Evolutionary conservation across 352 stramenopile species (phyloP).

Genomic region (Pythium dissimile): DNA sequence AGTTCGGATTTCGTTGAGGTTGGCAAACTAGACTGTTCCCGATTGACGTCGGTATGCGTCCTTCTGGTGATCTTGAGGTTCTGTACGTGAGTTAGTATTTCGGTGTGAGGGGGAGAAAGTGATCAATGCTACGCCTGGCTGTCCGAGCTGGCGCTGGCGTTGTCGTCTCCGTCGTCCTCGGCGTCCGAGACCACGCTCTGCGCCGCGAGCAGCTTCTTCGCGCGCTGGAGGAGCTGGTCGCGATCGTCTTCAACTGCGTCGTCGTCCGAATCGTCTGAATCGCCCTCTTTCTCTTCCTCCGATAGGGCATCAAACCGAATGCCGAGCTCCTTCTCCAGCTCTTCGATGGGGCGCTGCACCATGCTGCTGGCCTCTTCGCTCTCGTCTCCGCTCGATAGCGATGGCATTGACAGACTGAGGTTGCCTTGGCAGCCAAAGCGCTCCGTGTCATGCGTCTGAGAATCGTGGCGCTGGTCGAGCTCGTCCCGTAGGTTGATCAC

Average conservation of each 20-base stretch:
- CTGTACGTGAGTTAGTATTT: too few relatives aligned
- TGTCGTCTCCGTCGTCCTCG: constrained; percentile 16
- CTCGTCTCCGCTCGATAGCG: constrained; percentile 20
- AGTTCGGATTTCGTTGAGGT: too few relatives aligned
- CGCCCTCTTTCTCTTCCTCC: constrained; percentile 52
- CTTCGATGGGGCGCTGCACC: constrained; percentile 65
- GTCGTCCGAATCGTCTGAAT: constrained; percentile 31
- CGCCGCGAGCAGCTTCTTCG: constrained; percentile 22
- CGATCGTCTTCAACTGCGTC: constrained; percentile 28
- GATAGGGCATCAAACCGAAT: constrained; percentile 63
- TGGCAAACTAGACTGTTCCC: too few relatives aligned
- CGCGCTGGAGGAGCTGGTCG: constrained; percentile 14
- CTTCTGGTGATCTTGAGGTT: too few relatives aligned
- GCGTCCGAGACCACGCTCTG: constrained; percentile 25
- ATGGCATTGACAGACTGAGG: constrained; percentile 3
- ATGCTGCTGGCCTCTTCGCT: constrained; percentile 24
- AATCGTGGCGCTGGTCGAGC: too few relatives aligned
- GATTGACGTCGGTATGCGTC: too few relatives aligned
- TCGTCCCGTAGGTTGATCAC: neutral
- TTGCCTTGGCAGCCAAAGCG: too few relatives aligned
- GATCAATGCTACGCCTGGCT: neutral
- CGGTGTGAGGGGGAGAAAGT: neutral
- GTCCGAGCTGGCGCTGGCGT: neutral
- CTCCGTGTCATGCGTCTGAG: too few relatives aligned
- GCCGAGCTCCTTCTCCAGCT: constrained; percentile 64